phyloP scores from a whole-genome alignment of 129 eudicot genomes.

The Smallanthus sonchifolius region DNA sequence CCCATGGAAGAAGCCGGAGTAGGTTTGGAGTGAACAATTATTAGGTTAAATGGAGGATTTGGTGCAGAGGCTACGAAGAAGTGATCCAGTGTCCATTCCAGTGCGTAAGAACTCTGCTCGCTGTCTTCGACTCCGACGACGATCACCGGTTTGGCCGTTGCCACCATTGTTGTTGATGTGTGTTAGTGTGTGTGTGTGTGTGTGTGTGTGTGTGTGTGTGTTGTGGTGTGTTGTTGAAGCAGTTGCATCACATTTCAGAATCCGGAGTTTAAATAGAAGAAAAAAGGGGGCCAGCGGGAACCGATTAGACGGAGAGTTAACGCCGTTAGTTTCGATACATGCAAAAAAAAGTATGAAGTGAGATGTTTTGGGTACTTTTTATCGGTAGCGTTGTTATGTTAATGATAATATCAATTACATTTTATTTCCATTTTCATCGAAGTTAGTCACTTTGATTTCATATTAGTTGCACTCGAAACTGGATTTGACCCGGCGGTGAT shows the following conservation, averaged over 20 bases:
- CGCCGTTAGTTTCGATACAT: not conserved
- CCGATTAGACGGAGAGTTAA: not conserved
- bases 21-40: slow-evolving; percentile 70
- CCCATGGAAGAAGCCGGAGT: slow-evolving; percentile 54
- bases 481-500: no score
- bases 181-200: not conserved
- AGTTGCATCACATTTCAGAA: slow-evolving; percentile 8
- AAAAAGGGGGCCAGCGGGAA: not conserved
- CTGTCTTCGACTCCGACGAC: slow-evolving; percentile 78
- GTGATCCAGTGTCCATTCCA: slow-evolving; percentile 71
- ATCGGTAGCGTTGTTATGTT: not conserved
- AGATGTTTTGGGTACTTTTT: no score
- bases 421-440: no score
- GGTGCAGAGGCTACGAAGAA: slow-evolving; percentile 41
- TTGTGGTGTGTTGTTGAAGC: not conserved
- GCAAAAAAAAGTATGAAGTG: not conserved
- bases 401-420: not conserved
- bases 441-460: no score
- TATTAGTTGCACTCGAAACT: no score
- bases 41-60: slow-evolving; percentile 41
- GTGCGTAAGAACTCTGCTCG: slow-evolving; percentile 67
- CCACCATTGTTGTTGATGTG: slow-evolving; percentile 16
- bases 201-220: not conserved
- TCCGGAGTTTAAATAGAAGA: slow-evolving; percentile 20
- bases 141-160: slow-evolving; percentile 57